These are phyloP conservation scores for Paralagenidium karlingii DNA, from an alignment of 352 stramenopile genomes.

Conservation along the genomic window DNA sequence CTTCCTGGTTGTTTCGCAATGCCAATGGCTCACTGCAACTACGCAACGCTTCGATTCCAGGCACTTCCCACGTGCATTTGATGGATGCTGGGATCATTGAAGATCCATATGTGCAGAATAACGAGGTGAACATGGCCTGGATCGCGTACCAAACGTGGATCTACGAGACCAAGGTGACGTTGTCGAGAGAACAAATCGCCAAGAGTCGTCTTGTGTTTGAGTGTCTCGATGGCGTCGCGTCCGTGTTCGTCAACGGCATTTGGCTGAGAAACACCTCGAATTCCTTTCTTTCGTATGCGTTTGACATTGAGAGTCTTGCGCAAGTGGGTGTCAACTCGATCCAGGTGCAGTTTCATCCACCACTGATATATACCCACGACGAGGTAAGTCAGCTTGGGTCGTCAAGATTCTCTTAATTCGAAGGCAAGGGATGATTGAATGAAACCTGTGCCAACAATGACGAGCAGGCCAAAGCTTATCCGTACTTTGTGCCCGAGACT, in stretches of 20 bases:
- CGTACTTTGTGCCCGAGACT: slow-evolving; percentile 65
- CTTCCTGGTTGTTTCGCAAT: slow-evolving; percentile 32
- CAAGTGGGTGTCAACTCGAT: slow-evolving; percentile 25
- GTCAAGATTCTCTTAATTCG: background rate
- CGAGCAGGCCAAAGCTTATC: slow-evolving; percentile 33
- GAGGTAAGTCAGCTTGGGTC: slow-evolving; percentile 10
- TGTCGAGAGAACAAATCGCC: slow-evolving; percentile 4
- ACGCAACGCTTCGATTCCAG: slow-evolving; percentile 34
- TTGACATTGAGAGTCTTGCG: slow-evolving; percentile 17
- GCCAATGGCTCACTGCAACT: slow-evolving; percentile 45
- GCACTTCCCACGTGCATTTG: slow-evolving; percentile 62
- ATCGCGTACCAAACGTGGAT: slow-evolving; percentile 54
- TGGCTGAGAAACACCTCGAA: slow-evolving; percentile 32
- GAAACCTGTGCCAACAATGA: slow-evolving; percentile 5
- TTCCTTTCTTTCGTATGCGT: slow-evolving; percentile 48
- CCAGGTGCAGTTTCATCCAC: slow-evolving; percentile 37
- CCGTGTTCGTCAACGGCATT: slow-evolving; percentile 48
- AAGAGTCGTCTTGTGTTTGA: slow-evolving; percentile 33
- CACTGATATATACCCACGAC: slow-evolving; percentile 31
- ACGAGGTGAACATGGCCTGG: slow-evolving; percentile 59
- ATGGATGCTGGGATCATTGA: slow-evolving; percentile 38
- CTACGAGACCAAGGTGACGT: slow-evolving; percentile 40
- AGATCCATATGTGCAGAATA: slow-evolving; percentile 57
- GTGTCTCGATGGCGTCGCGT: slow-evolving; percentile 52
- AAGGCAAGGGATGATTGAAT: background rate